Conservation (phyloP, 2,329 filamentous ascomycete genomes). For the Alternaria triticimaculans region DNA sequence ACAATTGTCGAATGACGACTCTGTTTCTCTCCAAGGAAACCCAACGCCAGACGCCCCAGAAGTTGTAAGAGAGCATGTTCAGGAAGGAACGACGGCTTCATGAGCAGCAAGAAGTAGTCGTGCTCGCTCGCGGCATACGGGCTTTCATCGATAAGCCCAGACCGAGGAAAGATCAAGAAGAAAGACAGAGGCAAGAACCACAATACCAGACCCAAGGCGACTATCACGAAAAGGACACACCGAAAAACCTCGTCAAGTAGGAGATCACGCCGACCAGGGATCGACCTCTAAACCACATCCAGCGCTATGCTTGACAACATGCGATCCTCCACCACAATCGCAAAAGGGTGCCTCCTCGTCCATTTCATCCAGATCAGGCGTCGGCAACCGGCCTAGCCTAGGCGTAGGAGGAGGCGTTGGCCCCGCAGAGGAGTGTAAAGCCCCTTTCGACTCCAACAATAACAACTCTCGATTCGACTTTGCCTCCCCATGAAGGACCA, state of each 20-base stretch:
- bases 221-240: no score
- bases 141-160: neutral
- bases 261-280: neutral
- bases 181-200: neutral
- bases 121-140: neutral
- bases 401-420: slow-evolving; percentile 42
- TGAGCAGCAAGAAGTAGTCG: no score
- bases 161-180: no score
- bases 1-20: no score
- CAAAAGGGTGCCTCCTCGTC: slow-evolving; percentile 41
- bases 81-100: neutral
- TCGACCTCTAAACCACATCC: slow-evolving; percentile 19
- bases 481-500: slow-evolving; percentile 20
- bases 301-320: slow-evolving; percentile 24
- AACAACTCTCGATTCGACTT: neutral
- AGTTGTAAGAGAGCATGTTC: neutral
- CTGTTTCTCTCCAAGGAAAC: neutral
- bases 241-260: neutral
- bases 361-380: slow-evolving; percentile 43
- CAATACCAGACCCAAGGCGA: neutral
- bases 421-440: neutral
- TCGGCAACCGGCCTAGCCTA: slow-evolving; percentile 35
- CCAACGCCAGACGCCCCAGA: neutral
- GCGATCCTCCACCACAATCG: slow-evolving; percentile 31
- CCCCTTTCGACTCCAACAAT: neutral